These are phyloP conservation scores for Suillus subalutaceus DNA, from an alignment of 768 basidiomycete genomes.

Conservation along the genomic window DNA sequence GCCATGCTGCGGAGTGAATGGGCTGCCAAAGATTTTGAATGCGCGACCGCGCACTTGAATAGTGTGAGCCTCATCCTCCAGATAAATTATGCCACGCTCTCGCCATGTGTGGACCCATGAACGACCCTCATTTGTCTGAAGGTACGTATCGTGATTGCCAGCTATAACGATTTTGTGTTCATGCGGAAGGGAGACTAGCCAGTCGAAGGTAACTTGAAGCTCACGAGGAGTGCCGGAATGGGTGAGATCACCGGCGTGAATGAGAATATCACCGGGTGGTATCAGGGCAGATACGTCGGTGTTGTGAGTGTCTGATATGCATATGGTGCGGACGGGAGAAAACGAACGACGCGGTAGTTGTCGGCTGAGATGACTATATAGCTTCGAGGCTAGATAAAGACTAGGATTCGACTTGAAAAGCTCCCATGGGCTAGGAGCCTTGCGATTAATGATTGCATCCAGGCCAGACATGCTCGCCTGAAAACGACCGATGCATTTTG, in stretches of 20 bases:
- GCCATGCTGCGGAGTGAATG: constrained; percentile 41
- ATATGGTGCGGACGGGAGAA: constrained; percentile 1
- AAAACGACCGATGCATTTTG: not conserved
- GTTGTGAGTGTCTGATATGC: constrained; percentile 33
- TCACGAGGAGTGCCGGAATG: constrained; percentile 38
- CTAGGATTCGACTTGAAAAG: not conserved
- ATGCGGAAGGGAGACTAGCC: constrained; percentile 38
- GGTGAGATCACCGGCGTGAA: constrained; percentile 46
- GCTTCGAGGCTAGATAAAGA: not conserved
- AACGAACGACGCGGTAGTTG: not conserved
- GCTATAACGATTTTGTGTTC: constrained; percentile 44
- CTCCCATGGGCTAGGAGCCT: not conserved
- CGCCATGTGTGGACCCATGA: constrained; percentile 25
- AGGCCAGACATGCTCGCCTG: not conserved
- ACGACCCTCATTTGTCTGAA: constrained; percentile 23
- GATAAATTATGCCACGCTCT: constrained; percentile 33
- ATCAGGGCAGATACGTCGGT: constrained; percentile 29
- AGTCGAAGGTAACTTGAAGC: constrained; percentile 31
- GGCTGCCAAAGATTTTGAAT: constrained; percentile 42
- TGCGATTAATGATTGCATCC: not conserved
- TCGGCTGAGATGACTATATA: not conserved
- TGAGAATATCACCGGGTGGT: constrained; percentile 43
- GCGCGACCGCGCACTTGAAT: constrained; percentile 34
- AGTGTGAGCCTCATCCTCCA: constrained; percentile 35
- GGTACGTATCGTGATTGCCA: constrained; percentile 45